Base-by-base conservation (phyloP, 129 eudicot species). In the Saposhnikovia divaricata region DNA sequence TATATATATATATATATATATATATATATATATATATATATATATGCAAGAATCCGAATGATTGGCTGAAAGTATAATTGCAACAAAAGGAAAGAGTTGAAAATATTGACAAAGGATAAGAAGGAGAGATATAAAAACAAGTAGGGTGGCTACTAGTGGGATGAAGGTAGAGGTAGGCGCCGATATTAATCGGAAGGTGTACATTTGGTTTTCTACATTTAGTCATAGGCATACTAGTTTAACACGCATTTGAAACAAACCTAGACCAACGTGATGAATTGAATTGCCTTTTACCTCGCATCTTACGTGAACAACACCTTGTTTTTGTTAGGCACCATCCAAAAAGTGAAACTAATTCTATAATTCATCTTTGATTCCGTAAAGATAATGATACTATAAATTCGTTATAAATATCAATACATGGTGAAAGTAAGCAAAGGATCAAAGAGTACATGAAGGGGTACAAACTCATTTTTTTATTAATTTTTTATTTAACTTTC, bases 201-300 rank as follows among this genome's bases (percentile, higher is more conserved):
- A 10, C 6, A 61, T 9, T 9, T 61, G 69, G 69, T 3, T 59
- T 59, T 31, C 31, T 23, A n/a, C 66, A 59, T 2, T 2, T n/a
- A 61, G 69, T 61, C 69, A 3, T n/a, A 61, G 34, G 16, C 69
- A 61, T 10, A 25, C 34, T n/a, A 61, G 6, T 61, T 61, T 61
- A 61, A 61, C 69, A 61, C 69, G 69, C 69, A 61, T 61, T 61
- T 61, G 69, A 61, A 61, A 61, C 69, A 9, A n/a, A n/a, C 69
- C 69, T 25, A 25, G 15, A 61, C 69, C 69, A 61, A 61, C 69
- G 69, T 61, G 69, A 61, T 61, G 69, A 61, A 61, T 61, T 61
- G 69, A 61, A 61, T 61, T 61, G 69, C 69, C 34, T 61, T 61
- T 61, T 61, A 61, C 5, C 25, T 61, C 0, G 0, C 69, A 61